phyloP scores from a whole-genome alignment of 805 yeast species.

The Wickerhamiella allomyrinae region DNA sequence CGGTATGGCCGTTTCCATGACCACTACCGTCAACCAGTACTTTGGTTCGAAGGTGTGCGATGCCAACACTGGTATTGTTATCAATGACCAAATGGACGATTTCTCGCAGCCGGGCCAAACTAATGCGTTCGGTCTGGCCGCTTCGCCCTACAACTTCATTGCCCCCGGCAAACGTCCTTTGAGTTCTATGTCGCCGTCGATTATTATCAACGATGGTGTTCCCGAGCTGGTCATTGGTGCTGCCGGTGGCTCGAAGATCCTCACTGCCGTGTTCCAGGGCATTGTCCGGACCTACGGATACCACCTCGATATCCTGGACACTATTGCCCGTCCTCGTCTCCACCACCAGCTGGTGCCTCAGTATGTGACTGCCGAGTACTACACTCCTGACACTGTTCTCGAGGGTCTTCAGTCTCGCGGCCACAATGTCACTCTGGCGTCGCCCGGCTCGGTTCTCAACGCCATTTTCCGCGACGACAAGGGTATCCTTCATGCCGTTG shows the following conservation, averaged over 20 bases:
- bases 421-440: slow-evolving; percentile 31
- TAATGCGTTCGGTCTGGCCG: slow-evolving; percentile 69
- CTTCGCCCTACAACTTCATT: slow-evolving; percentile 68
- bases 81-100: slow-evolving; percentile 92
- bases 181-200: slow-evolving; percentile 68
- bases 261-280: slow-evolving; percentile 72
- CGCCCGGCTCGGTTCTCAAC: slow-evolving; percentile 44
- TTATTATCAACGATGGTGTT: slow-evolving; percentile 31
- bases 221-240: slow-evolving; percentile 73
- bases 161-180: slow-evolving; percentile 70
- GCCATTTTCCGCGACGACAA: slow-evolving; percentile 32
- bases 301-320: slow-evolving; percentile 43
- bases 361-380: slow-evolving; percentile 42
- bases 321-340: slow-evolving; percentile 64
- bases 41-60: slow-evolving; percentile 82
- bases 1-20: slow-evolving; percentile 71
- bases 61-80: slow-evolving; percentile 61
- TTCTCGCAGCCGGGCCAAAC: slow-evolving; percentile 56
- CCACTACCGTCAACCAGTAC: slow-evolving; percentile 72
- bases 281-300: slow-evolving; percentile 51
- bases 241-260: slow-evolving; percentile 85
- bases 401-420: slow-evolving; percentile 32
- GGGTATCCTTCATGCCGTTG: slow-evolving; percentile 51
- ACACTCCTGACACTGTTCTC: slow-evolving; percentile 26
- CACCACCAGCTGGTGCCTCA: slow-evolving; percentile 88